phyloP scores from a whole-genome alignment of 768 basidiomycete species.

The Phanerochaete sordida region DNA sequence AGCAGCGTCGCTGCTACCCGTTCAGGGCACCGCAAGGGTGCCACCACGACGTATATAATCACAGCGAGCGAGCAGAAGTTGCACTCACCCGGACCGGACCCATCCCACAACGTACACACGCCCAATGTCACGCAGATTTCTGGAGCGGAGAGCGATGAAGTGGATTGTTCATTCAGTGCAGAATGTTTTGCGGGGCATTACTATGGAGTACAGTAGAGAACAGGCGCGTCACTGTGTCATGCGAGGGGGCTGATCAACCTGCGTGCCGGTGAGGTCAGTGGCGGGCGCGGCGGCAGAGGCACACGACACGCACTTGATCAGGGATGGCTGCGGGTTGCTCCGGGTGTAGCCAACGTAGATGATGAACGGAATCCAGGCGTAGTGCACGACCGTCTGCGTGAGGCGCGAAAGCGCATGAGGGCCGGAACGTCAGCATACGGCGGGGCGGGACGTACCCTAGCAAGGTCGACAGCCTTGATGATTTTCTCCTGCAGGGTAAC shows the following conservation, averaged over 20 bases:
- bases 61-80: conserved; percentile 7
- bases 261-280: conserved; percentile 3
- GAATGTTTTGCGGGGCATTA: conserved; percentile 12
- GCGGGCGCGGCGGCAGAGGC: background rate
- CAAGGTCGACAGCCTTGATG: conserved; percentile 73
- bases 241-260: conserved; percentile 95
- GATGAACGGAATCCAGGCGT: conserved; percentile 94
- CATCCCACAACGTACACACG: conserved; percentile 12
- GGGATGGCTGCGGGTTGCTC: conserved; percentile 89
- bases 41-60: conserved; percentile 76
- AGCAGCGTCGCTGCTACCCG: background rate
- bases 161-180: conserved; percentile 1
- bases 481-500: conserved; percentile 64
- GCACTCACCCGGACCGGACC: background rate
- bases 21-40: conserved; percentile 28
- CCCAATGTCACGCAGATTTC: background rate
- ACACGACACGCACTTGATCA: conserved; percentile 85
- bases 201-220: conserved; percentile 18
- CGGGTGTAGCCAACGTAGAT: conserved; percentile 93
- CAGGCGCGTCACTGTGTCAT: conserved; percentile 40
- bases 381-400: conserved; percentile 81
- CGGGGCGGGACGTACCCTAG: conserved; percentile 55
- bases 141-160: conserved; percentile 1
- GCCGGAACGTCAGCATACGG: background rate
- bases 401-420: background rate